Base-by-base conservation (phyloP, 495 filamentous ascomycete genomes). In the Cladorrhinum samala region DNA sequence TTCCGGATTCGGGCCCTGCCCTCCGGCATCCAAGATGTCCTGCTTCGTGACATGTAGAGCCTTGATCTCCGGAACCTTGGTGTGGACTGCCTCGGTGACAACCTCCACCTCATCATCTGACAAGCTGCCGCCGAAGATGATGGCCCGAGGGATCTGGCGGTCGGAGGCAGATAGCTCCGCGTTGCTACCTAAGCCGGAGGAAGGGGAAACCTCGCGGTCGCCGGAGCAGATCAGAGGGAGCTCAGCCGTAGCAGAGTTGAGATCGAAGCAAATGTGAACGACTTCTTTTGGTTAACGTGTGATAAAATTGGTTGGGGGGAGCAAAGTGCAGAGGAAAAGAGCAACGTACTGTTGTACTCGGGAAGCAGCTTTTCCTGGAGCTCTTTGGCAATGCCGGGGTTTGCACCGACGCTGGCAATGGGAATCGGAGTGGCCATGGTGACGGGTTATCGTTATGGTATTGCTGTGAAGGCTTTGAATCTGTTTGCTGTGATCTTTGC, bases 51-150 rank as follows among this genome's bases (percentile, higher is more conserved):
- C 44, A 2, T 50, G 43, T 33, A 68, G 54, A 25, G 55, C 20
- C 17, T 52, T 51, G 40, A 57, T 40, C 9, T 25, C 47, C 0
- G 53, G 46, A 6, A 52, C 60, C 46, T 55, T 52, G 4, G 30
- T 37, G 25, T 42, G 45, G 46, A 66, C 51, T 2, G 57, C 61
- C 20, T 50, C 55, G 9, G 13, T 56, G 37, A 68, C 25, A 8
- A 42, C 40, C 9, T 30, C 45, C 0, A 56, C 41, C 37, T 66
- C 56, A n/a, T 57, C 57, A 9, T 57, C 58, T 4, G 56, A 36
- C 19, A 66, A 23, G 24, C 58, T 55, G 24, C 56, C 65, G 49
- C 63, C 65, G 30, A 68, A 60, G 52, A 68, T 57, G 47, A 68
- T 39, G 30, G 56, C 63, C 36, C 21, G 21, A 13, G 65, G 65